A percentile compares a stretch with the other conserved stretches of the same genome.
phyloP scores from a whole-genome alignment of 2,329 filamentous ascomycete genomes.

The Spiromastix sp. region DNA sequence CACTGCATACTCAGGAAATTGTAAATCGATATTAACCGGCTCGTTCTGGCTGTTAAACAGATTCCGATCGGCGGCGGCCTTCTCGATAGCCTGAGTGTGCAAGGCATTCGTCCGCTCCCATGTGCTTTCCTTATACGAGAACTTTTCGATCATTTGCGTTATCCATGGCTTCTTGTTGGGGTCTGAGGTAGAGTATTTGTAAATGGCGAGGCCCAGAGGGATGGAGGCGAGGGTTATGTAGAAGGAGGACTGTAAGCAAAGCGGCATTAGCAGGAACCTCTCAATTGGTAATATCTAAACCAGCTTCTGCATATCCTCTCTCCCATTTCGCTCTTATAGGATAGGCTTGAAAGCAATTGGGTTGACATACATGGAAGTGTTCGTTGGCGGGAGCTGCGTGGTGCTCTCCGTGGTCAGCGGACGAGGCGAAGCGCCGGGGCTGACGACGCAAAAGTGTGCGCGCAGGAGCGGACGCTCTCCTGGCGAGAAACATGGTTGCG shows the following conservation, averaged over 20 bases:
- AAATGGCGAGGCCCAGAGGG: constrained; percentile 32
- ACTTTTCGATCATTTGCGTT: constrained; percentile 43
- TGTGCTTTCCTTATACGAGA: constrained; percentile 41
- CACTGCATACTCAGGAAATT: constrained; percentile 49
- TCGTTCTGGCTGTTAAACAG: constrained; percentile 41
- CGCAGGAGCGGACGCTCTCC: constrained; percentile 28
- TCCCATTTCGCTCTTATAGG: too few species aligned
- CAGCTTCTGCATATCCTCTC: too few species aligned
- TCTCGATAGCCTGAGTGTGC: constrained; percentile 51
- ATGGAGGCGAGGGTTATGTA: constrained; percentile 36
- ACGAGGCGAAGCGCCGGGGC: constrained; percentile 34
- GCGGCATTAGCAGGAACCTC: too few species aligned
- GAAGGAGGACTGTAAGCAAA: constrained; percentile 32
- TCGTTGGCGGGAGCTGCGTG: constrained; percentile 36
- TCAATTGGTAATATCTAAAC: too few species aligned
- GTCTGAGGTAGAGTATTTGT: constrained; percentile 30
- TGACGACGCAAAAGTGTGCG: constrained; percentile 30
- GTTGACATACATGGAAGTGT: constrained; percentile 33
- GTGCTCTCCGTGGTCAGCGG: constrained; percentile 24
- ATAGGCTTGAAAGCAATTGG: constrained; percentile 7
- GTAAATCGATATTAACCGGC: constrained; percentile 42
- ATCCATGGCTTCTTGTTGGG: constrained; percentile 30
- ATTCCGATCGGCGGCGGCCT: constrained; percentile 52
- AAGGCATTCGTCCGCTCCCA: constrained; percentile 49
- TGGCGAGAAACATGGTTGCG: constrained; percentile 31